Conservation (phyloP, 106 monocot species). For the Narthecium ossifragum region DNA sequence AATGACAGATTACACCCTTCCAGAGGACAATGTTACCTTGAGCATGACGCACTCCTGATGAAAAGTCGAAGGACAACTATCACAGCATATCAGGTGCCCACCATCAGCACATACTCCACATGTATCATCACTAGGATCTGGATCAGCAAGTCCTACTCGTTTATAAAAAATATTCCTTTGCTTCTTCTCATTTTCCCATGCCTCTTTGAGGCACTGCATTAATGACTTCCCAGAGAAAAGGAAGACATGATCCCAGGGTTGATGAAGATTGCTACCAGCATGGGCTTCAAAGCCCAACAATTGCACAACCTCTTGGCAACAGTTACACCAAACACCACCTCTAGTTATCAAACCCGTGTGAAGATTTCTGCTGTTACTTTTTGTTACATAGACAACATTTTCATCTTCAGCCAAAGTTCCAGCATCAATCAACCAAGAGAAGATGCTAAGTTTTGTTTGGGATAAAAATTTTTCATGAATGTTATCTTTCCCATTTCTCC, state of each 20-base stretch:
- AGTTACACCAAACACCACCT: slow-evolving; percentile 39
- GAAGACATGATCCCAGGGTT: slow-evolving; percentile 47
- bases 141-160: slow-evolving; percentile 13
- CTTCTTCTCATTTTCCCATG: slow-evolving; percentile 40
- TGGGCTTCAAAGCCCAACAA: slow-evolving; percentile 45
- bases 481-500: slow-evolving; percentile 17
- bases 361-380: slow-evolving; percentile 9
- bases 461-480: slow-evolving; percentile 4
- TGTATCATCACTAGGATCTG: slow-evolving; percentile 66
- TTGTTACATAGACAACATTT: slow-evolving; percentile 27
- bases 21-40: too few relatives aligned
- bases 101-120: slow-evolving; percentile 83
- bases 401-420: slow-evolving; percentile 46
- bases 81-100: slow-evolving; percentile 66
- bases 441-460: slow-evolving; percentile 25
- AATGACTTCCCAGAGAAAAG: slow-evolving; percentile 52
- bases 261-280: slow-evolving; percentile 25
- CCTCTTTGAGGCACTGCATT: slow-evolving; percentile 38
- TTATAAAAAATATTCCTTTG: slow-evolving; percentile 19
- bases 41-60: slow-evolving; percentile 66
- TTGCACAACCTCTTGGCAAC: slow-evolving; percentile 38
- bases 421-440: slow-evolving; percentile 66
- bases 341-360: slow-evolving; percentile 26
- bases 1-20: too few relatives aligned
- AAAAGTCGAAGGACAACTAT: slow-evolving; percentile 70